A percentile compares a stretch with the other conserved stretches of the same genome.
phyloP scores from a whole-genome alignment of 257 asterid species.

The Apocynum venetum region DNA sequence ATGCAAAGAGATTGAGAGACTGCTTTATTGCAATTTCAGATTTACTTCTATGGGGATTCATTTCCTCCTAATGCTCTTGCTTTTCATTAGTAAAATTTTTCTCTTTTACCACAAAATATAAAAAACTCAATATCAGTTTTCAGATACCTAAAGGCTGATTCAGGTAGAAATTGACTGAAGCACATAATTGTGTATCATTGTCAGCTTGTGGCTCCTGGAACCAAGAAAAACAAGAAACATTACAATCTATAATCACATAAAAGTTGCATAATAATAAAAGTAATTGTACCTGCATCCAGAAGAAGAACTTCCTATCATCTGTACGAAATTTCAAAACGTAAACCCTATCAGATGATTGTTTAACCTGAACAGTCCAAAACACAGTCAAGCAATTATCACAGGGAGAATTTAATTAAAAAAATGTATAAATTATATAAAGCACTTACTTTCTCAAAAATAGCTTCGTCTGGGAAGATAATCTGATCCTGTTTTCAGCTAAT shows the following conservation, averaged over 20 bases:
- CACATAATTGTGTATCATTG: constrained; percentile 57
- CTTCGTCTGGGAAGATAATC: constrained; percentile 87
- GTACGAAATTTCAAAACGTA: constrained; percentile 78
- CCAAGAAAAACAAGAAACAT: constrained; percentile 32
- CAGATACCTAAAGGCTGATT: constrained; percentile 73
- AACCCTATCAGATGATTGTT: constrained; percentile 89
- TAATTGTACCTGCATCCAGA: constrained; percentile 85
- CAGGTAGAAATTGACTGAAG: constrained; percentile 70
- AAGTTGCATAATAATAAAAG: neutral
- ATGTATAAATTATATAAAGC: neutral
- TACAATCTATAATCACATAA: neutral
- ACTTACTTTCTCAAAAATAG: constrained; percentile 76
- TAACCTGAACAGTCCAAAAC: constrained; percentile 49
- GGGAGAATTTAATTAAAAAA: neutral
- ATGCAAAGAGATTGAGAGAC: neutral
- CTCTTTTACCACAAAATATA: neutral
- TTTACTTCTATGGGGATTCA: neutral
- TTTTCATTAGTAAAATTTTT: neutral
- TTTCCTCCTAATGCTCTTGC: neutral
- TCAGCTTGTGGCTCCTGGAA: constrained; percentile 82
- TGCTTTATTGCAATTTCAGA: neutral
- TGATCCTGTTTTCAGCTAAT: constrained; percentile 60
- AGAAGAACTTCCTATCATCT: constrained; percentile 89
- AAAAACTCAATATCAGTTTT: neutral
- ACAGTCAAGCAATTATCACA: constrained; percentile 5